Evolutionary conservation across 805 yeast species (phyloP).

Genomic region (Priceomyces medius): DNA sequence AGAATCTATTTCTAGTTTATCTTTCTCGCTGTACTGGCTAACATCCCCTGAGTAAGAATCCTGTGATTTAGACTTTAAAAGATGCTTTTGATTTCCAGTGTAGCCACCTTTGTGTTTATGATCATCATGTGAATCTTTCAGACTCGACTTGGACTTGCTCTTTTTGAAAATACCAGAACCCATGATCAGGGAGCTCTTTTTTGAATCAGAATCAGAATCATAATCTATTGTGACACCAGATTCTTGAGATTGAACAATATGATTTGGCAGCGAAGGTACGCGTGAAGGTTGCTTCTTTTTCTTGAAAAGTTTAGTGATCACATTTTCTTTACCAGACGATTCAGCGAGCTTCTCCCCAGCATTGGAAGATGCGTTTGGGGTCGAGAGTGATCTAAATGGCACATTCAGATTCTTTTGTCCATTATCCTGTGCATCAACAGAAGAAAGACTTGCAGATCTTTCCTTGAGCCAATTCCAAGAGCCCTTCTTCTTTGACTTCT

Average conservation of each 20-base stretch:
- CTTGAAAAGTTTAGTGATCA: conserved; percentile 41
- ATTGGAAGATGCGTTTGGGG: conserved; percentile 28
- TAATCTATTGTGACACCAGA: conserved; percentile 26
- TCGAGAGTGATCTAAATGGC: conserved; percentile 36
- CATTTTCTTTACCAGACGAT: conserved; percentile 35
- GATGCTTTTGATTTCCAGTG: neutral
- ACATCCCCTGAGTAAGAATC: neutral
- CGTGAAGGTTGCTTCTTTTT: conserved; percentile 25
- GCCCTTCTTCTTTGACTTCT: conserved; percentile 34
- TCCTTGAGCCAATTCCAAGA: conserved; percentile 43
- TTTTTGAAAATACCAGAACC: conserved; percentile 13
- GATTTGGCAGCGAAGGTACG: conserved; percentile 5
- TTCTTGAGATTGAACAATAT: conserved; percentile 9
- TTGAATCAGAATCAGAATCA: conserved; percentile 10
- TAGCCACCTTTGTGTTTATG: neutral
- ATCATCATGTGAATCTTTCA: neutral
- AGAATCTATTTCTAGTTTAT: neutral
- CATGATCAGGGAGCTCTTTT: neutral
- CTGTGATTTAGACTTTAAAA: neutral
- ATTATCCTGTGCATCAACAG: conserved; percentile 19
- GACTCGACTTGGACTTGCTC: conserved; percentile 3
- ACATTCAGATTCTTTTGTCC: neutral
- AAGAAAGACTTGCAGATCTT: conserved; percentile 30
- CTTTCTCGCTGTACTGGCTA: too few species aligned
- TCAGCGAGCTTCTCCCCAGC: conserved; percentile 8